Conservation (phyloP, 2,329 filamentous ascomycete genomes). For the Aspergillus melleus region DNA sequence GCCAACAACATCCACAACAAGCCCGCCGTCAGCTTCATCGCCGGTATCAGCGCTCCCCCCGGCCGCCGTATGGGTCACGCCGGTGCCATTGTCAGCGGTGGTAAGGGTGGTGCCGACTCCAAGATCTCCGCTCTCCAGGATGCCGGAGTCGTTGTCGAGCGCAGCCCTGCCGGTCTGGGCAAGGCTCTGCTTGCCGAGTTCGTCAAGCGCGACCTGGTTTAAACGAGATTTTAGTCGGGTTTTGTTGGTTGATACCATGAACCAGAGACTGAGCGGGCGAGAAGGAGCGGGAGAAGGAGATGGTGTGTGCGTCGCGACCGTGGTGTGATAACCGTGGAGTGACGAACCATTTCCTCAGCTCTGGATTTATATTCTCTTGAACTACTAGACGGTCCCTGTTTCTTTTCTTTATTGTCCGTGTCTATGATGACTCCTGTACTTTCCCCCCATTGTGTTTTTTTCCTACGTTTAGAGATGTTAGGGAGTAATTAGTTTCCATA, state of each 20-base stretch:
- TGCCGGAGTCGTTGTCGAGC: conserved; percentile 94
- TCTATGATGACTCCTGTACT: conserved; percentile 27
- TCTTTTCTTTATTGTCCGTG: conserved; percentile 23
- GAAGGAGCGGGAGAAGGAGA: too few species aligned
- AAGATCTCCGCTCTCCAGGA: conserved; percentile 95
- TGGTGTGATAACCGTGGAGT: too few species aligned
- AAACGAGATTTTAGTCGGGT: conserved; percentile 38
- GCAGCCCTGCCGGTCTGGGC: conserved; percentile 85
- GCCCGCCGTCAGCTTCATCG: conserved; percentile 97
- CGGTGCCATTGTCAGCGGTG: conserved; percentile 94
- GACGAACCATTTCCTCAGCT: not conserved
- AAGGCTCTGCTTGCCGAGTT: conserved; percentile 95
- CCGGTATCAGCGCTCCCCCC: conserved; percentile 94
- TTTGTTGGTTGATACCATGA: not conserved
- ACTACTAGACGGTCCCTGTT: conserved; percentile 9
- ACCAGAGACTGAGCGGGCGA: not conserved
- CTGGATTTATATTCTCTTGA: not conserved
- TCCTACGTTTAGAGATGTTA: conserved; percentile 34
- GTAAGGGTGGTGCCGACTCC: conserved; percentile 96
- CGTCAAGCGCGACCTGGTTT: conserved; percentile 92
- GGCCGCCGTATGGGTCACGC: conserved; percentile 98
- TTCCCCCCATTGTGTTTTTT: conserved; percentile 26
- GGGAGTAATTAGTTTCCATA: conserved; percentile 36
- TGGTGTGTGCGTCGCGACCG: too few species aligned
- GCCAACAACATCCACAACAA: conserved; percentile 89